phyloP scores from a whole-genome alignment of 1,139 yeast species.

The Zygoascus meyerae region DNA sequence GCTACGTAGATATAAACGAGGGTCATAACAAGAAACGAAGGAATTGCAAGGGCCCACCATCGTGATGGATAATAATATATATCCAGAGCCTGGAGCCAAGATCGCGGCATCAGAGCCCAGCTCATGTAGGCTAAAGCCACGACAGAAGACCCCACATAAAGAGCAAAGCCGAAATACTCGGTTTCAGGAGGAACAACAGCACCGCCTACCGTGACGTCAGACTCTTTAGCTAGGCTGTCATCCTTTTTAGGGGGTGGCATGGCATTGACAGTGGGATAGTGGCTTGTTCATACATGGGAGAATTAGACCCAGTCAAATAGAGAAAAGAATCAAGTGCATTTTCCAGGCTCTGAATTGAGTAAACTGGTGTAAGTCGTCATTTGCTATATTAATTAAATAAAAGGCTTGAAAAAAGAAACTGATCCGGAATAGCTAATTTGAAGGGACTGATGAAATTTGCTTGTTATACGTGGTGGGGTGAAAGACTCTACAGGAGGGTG shows the following conservation, averaged over 20 bases:
- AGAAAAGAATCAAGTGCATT: too few relatives aligned
- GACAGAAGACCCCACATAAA: constrained; percentile 56
- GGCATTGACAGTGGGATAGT: too few relatives aligned
- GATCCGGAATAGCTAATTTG: too few relatives aligned
- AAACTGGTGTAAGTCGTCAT: too few relatives aligned
- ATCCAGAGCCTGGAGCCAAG: constrained; percentile 45
- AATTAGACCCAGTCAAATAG: too few relatives aligned
- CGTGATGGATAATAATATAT: constrained; percentile 75
- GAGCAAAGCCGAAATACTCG: constrained; percentile 76
- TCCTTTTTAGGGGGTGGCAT: constrained; percentile 7
- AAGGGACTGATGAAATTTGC: too few relatives aligned
- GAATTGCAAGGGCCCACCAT: constrained; percentile 82
- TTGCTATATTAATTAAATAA: too few relatives aligned
- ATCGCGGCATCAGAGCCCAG: constrained; percentile 68
- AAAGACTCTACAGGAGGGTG: too few relatives aligned
- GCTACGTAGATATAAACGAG: constrained; percentile 70
- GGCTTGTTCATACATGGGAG: too few relatives aligned
- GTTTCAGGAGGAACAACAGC: constrained; percentile 58
- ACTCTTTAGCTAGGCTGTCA: constrained; percentile 52
- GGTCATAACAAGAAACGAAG: constrained; percentile 59
- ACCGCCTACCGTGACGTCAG: constrained; percentile 70
- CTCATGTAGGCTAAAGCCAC: constrained; percentile 49
- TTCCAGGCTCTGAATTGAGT: too few relatives aligned
- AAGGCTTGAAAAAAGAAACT: too few relatives aligned
- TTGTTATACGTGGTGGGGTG: too few relatives aligned